phyloP scores from a whole-genome alignment of 371 early-diverging fungal species.

The Nematocida parisii region DNA sequence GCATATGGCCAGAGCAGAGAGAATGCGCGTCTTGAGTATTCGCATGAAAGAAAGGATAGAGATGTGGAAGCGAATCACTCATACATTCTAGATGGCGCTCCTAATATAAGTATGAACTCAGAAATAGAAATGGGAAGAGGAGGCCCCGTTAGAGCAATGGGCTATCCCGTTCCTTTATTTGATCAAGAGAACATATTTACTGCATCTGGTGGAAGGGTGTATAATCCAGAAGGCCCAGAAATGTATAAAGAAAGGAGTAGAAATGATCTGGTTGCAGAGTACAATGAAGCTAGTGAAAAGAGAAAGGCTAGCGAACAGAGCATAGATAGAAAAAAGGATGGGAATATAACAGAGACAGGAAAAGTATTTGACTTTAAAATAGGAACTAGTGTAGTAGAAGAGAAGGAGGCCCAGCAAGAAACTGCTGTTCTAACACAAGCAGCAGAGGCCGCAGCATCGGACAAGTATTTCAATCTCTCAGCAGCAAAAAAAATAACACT shows the following conservation, averaged over 20 bases:
- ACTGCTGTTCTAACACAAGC: background rate
- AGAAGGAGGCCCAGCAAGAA: background rate
- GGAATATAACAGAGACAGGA: slow-evolving; percentile 16
- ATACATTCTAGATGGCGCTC: background rate
- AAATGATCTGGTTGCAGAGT: background rate
- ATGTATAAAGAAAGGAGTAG: background rate
- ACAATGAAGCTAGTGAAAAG: background rate
- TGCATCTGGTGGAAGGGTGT: background rate
- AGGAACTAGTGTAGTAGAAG: background rate
- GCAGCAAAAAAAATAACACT: slow-evolving; percentile 57
- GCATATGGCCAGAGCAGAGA: background rate
- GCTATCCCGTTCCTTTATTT: background rate
- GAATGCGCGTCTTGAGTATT: background rate
- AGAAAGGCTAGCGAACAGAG: background rate
- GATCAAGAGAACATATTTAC: background rate
- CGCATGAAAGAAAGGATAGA: background rate
- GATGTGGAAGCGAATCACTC: background rate
- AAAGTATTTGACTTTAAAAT: slow-evolving; percentile 43
- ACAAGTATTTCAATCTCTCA: slow-evolving; percentile 20
- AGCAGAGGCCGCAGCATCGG: background rate
- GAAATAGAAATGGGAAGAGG: background rate
- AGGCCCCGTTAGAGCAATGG: background rate
- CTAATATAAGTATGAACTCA: background rate
- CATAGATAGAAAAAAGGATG: background rate
- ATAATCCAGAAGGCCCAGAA: background rate